phyloP scores from a whole-genome alignment of 2,329 filamentous ascomycete species.

The Parascedosporium putredinis region DNA sequence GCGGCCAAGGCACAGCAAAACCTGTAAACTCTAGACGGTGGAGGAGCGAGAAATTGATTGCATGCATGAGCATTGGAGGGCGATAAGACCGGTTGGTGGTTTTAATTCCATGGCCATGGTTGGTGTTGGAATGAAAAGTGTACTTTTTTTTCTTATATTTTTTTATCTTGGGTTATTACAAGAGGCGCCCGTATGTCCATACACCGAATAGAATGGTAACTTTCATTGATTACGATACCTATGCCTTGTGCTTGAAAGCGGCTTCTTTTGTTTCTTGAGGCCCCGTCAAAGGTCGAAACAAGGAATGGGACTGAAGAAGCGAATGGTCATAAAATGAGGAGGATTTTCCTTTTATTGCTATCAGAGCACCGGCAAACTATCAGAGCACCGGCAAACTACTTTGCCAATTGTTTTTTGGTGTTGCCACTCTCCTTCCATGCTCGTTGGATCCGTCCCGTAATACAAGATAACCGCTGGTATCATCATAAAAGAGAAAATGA shows the following conservation, averaged over 20 bases:
- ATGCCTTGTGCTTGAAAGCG: too few species aligned
- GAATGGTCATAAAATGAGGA: too few species aligned
- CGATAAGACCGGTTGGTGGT: not conserved
- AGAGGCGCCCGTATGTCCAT: conserved; percentile 4
- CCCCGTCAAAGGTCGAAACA: not conserved
- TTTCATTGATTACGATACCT: not conserved
- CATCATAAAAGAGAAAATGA: too few species aligned
- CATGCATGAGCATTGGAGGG: not conserved
- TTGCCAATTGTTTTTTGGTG: not conserved
- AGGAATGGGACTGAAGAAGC: too few species aligned
- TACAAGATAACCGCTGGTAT: not conserved
- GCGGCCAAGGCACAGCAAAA: not conserved
- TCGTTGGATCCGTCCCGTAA: too few species aligned
- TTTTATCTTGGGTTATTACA: not conserved
- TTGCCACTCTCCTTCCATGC: not conserved
- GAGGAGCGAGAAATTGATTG: too few species aligned
- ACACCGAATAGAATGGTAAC: conserved; percentile 6
- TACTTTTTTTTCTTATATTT: not conserved
- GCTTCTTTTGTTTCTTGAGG: too few species aligned
- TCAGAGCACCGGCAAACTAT: too few species aligned
- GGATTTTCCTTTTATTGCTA: too few species aligned
- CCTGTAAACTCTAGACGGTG: not conserved
- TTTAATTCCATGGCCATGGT: not conserved
- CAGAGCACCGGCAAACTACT: too few species aligned
- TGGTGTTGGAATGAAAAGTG: conserved; percentile 2